Percentiles rank a stretch among this genome's conserved stretches.
Evolutionary conservation across 192 early-diverging fungal genomes (phyloP).

Genomic region (Diversispora eburnea): DNA sequence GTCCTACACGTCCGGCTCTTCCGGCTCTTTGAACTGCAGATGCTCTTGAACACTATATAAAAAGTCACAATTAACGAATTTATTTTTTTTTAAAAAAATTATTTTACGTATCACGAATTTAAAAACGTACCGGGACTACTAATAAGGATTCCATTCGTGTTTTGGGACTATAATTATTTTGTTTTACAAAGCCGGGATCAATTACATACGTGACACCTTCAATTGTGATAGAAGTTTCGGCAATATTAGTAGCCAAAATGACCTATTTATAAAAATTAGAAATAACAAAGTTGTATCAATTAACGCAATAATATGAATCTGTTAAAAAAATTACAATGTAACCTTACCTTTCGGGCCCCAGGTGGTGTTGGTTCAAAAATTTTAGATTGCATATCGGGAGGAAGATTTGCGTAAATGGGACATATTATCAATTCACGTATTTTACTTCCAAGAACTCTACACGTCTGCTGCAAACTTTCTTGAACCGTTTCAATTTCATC

Average conservation of each 20-base stretch:
- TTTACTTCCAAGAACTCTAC: slow-evolving; percentile 76
- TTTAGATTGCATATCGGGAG: slow-evolving; percentile 91
- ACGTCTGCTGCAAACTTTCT: slow-evolving; percentile 72
- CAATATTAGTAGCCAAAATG: slow-evolving; percentile 98
- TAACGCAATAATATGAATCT: too few species aligned
- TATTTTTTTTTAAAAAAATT: neutral
- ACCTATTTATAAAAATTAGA: slow-evolving; percentile 37
- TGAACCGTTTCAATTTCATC: slow-evolving; percentile 96
- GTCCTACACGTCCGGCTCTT: slow-evolving; percentile 92
- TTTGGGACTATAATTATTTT: slow-evolving; percentile 91
- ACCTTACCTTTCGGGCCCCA: slow-evolving; percentile 73
- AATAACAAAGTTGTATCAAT: neutral
- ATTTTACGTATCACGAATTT: neutral
- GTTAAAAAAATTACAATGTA: too few species aligned
- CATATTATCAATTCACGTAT: slow-evolving; percentile 89
- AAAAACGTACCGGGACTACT: slow-evolving; percentile 67
- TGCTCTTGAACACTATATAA: slow-evolving; percentile 72
- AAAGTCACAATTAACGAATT: neutral
- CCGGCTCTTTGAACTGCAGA: slow-evolving; percentile 93
- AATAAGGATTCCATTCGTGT: slow-evolving; percentile 96
- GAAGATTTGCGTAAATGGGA: slow-evolving; percentile 95
- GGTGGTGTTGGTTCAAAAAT: slow-evolving; percentile 98
- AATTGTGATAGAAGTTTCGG: slow-evolving; percentile 96
- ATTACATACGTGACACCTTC: slow-evolving; percentile 97
- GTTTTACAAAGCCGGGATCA: slow-evolving; percentile 97